These are phyloP conservation scores for Leptographium procerum DNA, from an alignment of 2,329 filamentous ascomycete species.

Conservation along the genomic window DNA sequence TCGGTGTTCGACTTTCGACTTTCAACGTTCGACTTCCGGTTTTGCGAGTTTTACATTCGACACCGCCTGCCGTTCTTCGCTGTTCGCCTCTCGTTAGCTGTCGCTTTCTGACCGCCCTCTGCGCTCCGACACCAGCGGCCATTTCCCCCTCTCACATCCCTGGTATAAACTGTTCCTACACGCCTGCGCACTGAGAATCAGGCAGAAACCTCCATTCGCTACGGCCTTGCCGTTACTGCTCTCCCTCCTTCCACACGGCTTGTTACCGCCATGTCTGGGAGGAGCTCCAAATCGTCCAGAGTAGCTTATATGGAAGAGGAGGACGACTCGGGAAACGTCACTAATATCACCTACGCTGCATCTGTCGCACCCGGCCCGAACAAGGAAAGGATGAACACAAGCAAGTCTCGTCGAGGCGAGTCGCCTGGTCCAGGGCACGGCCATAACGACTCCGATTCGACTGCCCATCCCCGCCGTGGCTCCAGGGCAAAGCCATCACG, in stretches of 20 bases:
- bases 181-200: background rate
- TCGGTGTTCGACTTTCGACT: background rate
- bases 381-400: constrained; percentile 41
- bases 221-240: background rate
- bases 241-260: background rate
- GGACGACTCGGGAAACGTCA: constrained; percentile 34
- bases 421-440: constrained; percentile 24
- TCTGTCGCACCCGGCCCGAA: constrained; percentile 33
- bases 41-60: background rate
- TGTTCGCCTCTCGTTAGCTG: background rate
- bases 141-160: background rate
- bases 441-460: constrained; percentile 32
- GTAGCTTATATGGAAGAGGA: constrained; percentile 39
- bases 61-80: background rate
- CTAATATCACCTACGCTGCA: constrained; percentile 31
- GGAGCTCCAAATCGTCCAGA: constrained; percentile 17
- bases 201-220: background rate
- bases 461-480: constrained; percentile 24
- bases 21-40: background rate
- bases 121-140: background rate
- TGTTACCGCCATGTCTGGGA: constrained; percentile 27
- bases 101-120: background rate
- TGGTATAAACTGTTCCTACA: background rate
- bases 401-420: constrained; percentile 26
- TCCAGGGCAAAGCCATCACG: constrained; percentile 20